These are phyloP conservation scores for Agaricus subrufescens DNA, from an alignment of 768 basidiomycete genomes.

Conservation along the genomic window DNA sequence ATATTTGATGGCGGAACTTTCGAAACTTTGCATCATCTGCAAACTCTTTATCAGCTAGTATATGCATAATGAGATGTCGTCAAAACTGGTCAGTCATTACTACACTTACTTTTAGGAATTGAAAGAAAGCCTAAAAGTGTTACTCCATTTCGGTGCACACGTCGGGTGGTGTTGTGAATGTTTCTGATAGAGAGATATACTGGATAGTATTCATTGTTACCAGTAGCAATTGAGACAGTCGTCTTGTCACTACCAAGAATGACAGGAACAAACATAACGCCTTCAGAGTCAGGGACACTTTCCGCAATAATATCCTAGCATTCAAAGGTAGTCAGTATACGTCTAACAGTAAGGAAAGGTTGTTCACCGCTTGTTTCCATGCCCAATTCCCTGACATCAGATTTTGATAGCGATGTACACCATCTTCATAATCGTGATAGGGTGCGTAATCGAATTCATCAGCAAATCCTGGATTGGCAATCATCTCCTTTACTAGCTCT, in stretches of 20 bases:
- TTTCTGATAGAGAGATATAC: constrained; percentile 28
- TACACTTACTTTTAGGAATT: constrained; percentile 17
- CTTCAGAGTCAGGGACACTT: neutral
- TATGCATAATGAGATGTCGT: neutral
- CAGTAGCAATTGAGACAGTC: constrained; percentile 29
- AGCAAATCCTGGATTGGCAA: constrained; percentile 30
- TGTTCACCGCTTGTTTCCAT: constrained; percentile 34
- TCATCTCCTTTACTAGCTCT: constrained; percentile 20
- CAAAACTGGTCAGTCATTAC: constrained; percentile 4
- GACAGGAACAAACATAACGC: constrained; percentile 25
- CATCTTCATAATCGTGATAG: constrained; percentile 18
- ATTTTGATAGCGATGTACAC: constrained; percentile 22
- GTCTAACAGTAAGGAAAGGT: constrained; percentile 12
- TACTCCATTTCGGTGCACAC: constrained; percentile 26
- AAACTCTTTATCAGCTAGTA: neutral
- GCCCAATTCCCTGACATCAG: constrained; percentile 39
- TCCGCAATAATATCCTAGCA: too few species aligned
- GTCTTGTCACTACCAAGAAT: constrained; percentile 36
- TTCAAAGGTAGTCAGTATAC: constrained; percentile 9
- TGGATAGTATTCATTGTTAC: constrained; percentile 32
- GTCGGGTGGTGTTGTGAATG: constrained; percentile 24
- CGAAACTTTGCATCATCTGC: neutral
- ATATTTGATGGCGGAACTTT: neutral
- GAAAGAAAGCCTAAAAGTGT: constrained; percentile 22
- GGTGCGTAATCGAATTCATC: constrained; percentile 28